Evolutionary conservation across 192 early-diverging fungal species (phyloP).

Genomic region (Thamnidium elegans): DNA sequence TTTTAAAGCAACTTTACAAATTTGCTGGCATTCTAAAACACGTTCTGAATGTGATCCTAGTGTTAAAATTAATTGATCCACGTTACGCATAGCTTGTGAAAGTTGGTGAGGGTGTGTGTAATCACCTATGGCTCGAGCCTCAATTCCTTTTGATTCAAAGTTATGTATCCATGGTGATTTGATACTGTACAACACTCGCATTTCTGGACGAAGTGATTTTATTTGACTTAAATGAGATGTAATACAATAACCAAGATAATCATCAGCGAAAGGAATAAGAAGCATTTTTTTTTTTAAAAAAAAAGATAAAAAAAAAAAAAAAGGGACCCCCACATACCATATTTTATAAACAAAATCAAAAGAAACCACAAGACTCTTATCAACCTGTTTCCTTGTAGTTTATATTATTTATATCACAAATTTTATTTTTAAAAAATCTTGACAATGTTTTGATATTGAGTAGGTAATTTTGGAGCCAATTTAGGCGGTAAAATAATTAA

Average conservation of each 20-base stretch:
- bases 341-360: no score
- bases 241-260: slow-evolving; percentile 26
- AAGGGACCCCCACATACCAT: background rate
- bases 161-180: slow-evolving; percentile 5
- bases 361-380: background rate
- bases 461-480: background rate
- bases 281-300: slow-evolving; percentile 21
- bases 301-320: background rate
- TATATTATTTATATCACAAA: background rate
- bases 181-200: slow-evolving; percentile 11
- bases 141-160: slow-evolving; percentile 13
- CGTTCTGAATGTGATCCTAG: slow-evolving; percentile 7
- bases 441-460: slow-evolving; percentile 6
- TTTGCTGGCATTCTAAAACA: slow-evolving; percentile 7
- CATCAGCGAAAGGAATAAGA: slow-evolving; percentile 20
- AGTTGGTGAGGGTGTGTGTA: slow-evolving; percentile 8
- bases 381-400: slow-evolving; percentile 6
- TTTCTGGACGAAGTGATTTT: background rate
- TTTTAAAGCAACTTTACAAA: slow-evolving; percentile 16
- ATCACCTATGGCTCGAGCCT: slow-evolving; percentile 1
- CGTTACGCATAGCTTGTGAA: slow-evolving; percentile 14
- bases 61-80: slow-evolving; percentile 9
- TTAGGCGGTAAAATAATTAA: slow-evolving; percentile 47
- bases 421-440: slow-evolving; percentile 8
- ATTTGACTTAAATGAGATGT: slow-evolving; percentile 18